phyloP scores from a whole-genome alignment of 2,329 filamentous ascomycete species.

The Alternaria panax region DNA sequence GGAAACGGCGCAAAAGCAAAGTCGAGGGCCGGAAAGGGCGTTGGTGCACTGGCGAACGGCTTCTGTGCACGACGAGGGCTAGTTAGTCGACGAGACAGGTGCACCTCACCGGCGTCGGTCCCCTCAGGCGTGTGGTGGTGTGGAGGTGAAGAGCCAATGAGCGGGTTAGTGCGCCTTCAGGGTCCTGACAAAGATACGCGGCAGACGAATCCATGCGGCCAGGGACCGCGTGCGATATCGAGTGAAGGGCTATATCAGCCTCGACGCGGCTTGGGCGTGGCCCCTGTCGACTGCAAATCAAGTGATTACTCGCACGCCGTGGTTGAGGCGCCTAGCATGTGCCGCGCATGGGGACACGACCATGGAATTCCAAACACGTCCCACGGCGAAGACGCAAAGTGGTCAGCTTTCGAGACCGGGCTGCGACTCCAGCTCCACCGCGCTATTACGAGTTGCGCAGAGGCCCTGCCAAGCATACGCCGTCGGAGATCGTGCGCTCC shows the following conservation, averaged over 20 bases:
- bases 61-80: constrained; percentile 16
- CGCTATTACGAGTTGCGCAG: constrained; percentile 12
- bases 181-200: constrained; percentile 13
- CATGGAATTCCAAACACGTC: background rate
- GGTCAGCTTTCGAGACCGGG: constrained; percentile 24
- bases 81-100: constrained; percentile 8
- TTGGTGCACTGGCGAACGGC: constrained; percentile 15
- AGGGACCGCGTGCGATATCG: background rate
- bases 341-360: background rate
- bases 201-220: constrained; percentile 8
- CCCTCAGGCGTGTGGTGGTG: constrained; percentile 12
- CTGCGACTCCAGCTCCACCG: constrained; percentile 24
- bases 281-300: background rate
- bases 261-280: background rate
- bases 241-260: background rate
- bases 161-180: constrained; percentile 10
- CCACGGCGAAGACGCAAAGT: constrained; percentile 5
- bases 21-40: constrained; percentile 1
- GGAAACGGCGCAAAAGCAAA: constrained; percentile 10
- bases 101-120: constrained; percentile 4
- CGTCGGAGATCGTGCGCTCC: constrained; percentile 18
- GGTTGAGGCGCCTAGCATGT: background rate
- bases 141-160: constrained; percentile 19
- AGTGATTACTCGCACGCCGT: background rate
- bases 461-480: constrained; percentile 27